Base-by-base conservation (phyloP, 306 rosid species). In the Dalbergia cultrata region DNA sequence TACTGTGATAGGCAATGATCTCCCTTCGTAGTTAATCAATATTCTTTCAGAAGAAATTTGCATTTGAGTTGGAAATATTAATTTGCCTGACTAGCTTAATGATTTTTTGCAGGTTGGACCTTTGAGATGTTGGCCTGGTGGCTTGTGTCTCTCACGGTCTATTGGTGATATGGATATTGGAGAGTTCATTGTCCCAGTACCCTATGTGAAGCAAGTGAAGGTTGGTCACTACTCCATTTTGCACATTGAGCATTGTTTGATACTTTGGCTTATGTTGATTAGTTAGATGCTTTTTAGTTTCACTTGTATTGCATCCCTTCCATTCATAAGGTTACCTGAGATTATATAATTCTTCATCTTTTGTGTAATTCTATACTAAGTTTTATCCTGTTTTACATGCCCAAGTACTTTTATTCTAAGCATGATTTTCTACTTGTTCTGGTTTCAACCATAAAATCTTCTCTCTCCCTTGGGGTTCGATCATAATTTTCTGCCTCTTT, bases 121-220 rank as follows among this genome's bases (percentile, higher is more conserved):
- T 44, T 87, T 96, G 90, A 90, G 99, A 88, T 96, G 99, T 87
- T 96, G 99, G 99, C 99, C 99, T 3, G 99, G 99, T 80, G 99
- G 99, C 68, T 83, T 96, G 94, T 96, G 99, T 80, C 95, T 96
- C 67, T 96, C 99, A 63, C 90, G 99, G 74, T 93, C 98, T 39
- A 87, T 96, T 77, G 99, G 99, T 56, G 99, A 96, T 85, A 81
- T 91, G 97, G 99, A 96, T 76, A 87, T 96, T 53, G 99, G 99
- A 58, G 97, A 92, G 88, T 96, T 85, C 83, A 87, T 96, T 75
- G 98, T 93, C 79, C 99, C 99, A 71, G 98, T 96, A 70, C 99
- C 99, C 8, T 78, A 93, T 53, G 98, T 96, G 17, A 96, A 93
- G 89, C 99, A 96, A 90, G 95, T 96, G 90, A 96, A 96, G 99